Percentiles rank a stretch among this genome's conserved stretches.
These are phyloP conservation scores for Coprinopsis sp. DNA, from an alignment of 768 basidiomycete genomes.

Conservation along the genomic window DNA sequence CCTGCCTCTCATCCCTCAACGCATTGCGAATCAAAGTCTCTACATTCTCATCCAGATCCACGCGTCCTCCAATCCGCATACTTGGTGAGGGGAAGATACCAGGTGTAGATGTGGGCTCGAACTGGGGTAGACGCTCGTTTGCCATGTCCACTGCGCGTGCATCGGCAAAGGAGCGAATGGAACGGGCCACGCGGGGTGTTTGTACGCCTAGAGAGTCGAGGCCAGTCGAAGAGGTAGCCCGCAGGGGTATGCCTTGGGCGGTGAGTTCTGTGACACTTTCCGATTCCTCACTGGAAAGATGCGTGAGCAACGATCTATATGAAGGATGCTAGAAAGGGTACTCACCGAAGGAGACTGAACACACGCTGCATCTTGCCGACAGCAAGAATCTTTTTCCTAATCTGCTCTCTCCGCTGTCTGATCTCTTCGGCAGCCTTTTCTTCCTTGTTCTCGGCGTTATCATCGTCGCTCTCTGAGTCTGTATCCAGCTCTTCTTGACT, in stretches of 20 bases:
- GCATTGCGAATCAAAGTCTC: conserved; percentile 61
- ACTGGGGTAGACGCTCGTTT: conserved; percentile 71
- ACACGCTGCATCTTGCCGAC: conserved; percentile 90
- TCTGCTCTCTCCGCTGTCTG: conserved; percentile 60
- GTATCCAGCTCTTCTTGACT: conserved; percentile 84
- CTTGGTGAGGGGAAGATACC: conserved; percentile 58
- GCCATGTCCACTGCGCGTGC: conserved; percentile 69
- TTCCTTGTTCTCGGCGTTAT: conserved; percentile 31
- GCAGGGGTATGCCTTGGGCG: conserved; percentile 21
- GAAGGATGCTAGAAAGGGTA: background rate
- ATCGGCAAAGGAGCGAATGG: conserved; percentile 70
- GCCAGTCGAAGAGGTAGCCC: conserved; percentile 27
- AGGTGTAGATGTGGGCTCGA: conserved; percentile 31
- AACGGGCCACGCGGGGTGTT: conserved; percentile 50
- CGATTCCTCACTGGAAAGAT: conserved; percentile 58
- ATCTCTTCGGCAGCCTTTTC: conserved; percentile 36
- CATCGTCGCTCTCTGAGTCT: too few species aligned
- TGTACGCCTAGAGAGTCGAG: conserved; percentile 61
- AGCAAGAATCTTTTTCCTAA: conserved; percentile 92
- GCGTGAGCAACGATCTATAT: background rate
- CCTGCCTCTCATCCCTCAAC: conserved; percentile 48
- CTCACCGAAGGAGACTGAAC: conserved; percentile 84
- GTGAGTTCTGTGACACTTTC: conserved; percentile 72
- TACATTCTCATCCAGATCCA: conserved; percentile 47
- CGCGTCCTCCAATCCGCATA: conserved; percentile 42